Conservation (phyloP, 768 basidiomycete species). For the Fibroporia radiculosa region DNA sequence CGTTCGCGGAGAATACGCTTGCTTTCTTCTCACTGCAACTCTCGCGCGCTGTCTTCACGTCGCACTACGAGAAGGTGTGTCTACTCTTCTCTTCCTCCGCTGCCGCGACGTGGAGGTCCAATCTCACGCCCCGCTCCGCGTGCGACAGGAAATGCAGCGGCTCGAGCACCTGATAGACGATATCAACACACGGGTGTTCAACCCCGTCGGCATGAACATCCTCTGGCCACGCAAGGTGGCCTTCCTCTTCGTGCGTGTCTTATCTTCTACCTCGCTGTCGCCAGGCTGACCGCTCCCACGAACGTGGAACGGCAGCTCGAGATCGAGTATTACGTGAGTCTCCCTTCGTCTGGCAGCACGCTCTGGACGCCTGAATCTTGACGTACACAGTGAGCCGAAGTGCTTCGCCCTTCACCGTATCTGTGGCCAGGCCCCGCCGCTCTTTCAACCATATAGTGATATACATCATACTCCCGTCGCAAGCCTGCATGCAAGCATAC, state of each 20-base stretch:
- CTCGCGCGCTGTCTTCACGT: constrained; percentile 54
- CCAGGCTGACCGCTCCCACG: neutral
- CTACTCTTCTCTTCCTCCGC: neutral
- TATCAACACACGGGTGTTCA: constrained; percentile 68
- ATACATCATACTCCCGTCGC: too few relatives aligned
- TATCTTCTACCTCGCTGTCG: neutral
- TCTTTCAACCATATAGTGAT: too few relatives aligned
- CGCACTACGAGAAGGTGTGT: constrained; percentile 77
- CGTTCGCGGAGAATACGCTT: constrained; percentile 73
- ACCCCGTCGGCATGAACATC: constrained; percentile 82
- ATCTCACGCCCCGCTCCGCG: neutral
- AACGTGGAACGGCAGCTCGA: constrained; percentile 54
- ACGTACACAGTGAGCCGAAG: too few relatives aligned
- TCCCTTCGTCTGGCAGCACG: neutral
- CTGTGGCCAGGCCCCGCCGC: too few relatives aligned
- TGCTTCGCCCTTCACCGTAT: too few relatives aligned
- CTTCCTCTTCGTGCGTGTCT: constrained; percentile 78
- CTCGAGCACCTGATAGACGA: constrained; percentile 55
- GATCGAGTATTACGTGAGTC: constrained; percentile 87
- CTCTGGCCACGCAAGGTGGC: constrained; percentile 80
- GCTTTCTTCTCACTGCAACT: constrained; percentile 77
- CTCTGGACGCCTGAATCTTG: too few relatives aligned
- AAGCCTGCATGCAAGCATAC: neutral
- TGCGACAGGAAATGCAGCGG: constrained; percentile 64
- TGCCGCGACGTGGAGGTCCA: neutral